A percentile compares a stretch with the other conserved stretches of the same genome.
Evolutionary conservation across 371 early-diverging fungal genomes (phyloP).

Genomic region (Zopfochytrium polystomum): DNA sequence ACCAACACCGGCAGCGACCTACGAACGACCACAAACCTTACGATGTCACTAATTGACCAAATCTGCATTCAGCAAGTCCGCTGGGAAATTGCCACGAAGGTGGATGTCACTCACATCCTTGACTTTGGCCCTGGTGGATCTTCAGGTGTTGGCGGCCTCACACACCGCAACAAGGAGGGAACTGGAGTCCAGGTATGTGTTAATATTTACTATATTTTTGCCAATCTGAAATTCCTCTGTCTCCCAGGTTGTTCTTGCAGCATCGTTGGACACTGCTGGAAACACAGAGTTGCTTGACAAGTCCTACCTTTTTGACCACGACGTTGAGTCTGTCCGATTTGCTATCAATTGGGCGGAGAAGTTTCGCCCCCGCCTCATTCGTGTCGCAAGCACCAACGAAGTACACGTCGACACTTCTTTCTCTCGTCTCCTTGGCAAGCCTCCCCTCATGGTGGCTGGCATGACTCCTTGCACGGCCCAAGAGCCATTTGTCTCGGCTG

Average conservation of each 20-base stretch:
- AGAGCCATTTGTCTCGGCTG: conserved; percentile 75
- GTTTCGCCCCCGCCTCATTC: conserved; percentile 69
- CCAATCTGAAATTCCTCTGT: not conserved
- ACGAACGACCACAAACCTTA: conserved; percentile 47
- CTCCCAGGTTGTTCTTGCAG: conserved; percentile 35
- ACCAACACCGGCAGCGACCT: conserved; percentile 78
- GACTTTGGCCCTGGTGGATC: conserved; percentile 94
- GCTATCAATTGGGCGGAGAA: conserved; percentile 88
- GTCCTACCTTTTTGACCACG: conserved; percentile 77
- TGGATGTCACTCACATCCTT: conserved; percentile 78
- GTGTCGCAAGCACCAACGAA: conserved; percentile 59
- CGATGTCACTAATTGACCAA: conserved; percentile 71
- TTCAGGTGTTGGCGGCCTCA: conserved; percentile 82
- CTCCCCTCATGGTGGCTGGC: conserved; percentile 88
- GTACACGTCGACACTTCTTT: conserved; percentile 87
- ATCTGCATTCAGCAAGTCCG: conserved; percentile 80
- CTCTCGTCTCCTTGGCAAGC: conserved; percentile 82
- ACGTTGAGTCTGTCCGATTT: conserved; percentile 74
- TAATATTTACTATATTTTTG: conserved; percentile 33
- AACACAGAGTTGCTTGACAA: conserved; percentile 76
- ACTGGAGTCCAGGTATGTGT: conserved; percentile 78
- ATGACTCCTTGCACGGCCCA: conserved; percentile 86
- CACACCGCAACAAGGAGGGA: conserved; percentile 92
- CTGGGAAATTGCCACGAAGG: conserved; percentile 82
- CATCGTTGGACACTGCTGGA: conserved; percentile 40